Conservation (phyloP, 169 alveolate species). For the Plasmodium berghei region DNA sequence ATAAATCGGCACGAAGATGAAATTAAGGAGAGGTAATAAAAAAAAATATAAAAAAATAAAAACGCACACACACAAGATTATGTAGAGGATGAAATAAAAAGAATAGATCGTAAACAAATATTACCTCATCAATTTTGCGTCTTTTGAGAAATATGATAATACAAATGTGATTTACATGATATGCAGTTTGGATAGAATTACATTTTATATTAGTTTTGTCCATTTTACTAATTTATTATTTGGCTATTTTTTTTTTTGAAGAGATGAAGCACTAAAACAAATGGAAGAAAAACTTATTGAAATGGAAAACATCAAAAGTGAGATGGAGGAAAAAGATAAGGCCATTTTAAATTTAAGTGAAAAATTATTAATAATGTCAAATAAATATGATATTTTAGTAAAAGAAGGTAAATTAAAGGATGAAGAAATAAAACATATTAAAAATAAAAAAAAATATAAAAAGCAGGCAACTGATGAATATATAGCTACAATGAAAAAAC, state of each 20-base stretch:
- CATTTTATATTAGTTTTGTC: no score
- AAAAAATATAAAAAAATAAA: neutral
- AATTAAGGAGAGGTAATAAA: conserved; percentile 49
- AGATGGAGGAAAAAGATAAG: conserved; percentile 44
- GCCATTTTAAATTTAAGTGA: conserved; percentile 69
- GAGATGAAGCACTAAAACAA: conserved; percentile 48
- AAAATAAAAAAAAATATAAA: conserved; percentile 67
- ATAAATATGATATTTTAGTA: conserved; percentile 52
- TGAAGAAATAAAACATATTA: conserved; percentile 72
- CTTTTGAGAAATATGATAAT: no score
- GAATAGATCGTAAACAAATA: no score
- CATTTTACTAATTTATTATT: no score
- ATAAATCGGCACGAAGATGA: conserved; percentile 66
- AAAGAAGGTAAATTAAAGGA: conserved; percentile 66
- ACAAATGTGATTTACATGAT: no score
- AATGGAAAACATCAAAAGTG: conserved; percentile 34
- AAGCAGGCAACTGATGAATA: conserved; percentile 65
- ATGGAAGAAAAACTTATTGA: conserved; percentile 34
- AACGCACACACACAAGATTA: no score
- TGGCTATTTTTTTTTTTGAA: neutral
- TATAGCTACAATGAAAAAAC: conserved; percentile 44
- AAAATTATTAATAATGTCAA: conserved; percentile 36
- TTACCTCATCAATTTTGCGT: no score
- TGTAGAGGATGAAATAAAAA: no score
- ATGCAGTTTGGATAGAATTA: no score